phyloP scores from a whole-genome alignment of 495 filamentous ascomycete genomes.

The Penicillium maclennaniae region DNA sequence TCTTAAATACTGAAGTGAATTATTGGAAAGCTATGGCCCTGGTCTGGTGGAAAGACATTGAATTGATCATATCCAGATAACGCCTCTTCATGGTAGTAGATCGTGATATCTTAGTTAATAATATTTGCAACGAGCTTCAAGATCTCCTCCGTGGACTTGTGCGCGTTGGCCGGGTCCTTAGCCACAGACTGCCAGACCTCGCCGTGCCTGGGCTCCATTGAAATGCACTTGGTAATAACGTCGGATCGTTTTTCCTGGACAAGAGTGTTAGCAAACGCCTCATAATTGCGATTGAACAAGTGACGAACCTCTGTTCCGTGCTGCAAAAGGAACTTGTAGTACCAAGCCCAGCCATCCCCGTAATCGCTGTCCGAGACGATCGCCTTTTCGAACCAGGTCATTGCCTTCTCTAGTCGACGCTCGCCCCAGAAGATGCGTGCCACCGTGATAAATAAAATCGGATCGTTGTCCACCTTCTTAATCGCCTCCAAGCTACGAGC shows the following conservation, averaged over 20 bases:
- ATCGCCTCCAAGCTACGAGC: constrained; percentile 88
- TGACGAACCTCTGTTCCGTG: constrained; percentile 71
- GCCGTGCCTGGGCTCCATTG: constrained; percentile 82
- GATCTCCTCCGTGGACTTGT: constrained; percentile 71
- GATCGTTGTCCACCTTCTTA: constrained; percentile 92
- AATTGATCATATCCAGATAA: constrained; percentile 8
- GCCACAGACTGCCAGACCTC: constrained; percentile 85
- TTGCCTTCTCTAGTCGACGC: constrained; percentile 81
- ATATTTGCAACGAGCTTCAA: constrained; percentile 65
- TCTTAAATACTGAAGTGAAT: background rate
- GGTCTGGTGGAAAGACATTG: background rate
- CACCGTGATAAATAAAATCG: constrained; percentile 73
- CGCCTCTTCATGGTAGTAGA: constrained; percentile 13
- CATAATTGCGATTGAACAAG: background rate
- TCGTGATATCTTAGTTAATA: constrained; percentile 20
- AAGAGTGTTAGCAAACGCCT: constrained; percentile 4
- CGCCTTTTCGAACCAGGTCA: constrained; percentile 96
- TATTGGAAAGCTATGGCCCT: background rate
- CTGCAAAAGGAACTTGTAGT: constrained; percentile 85
- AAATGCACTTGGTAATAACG: constrained; percentile 67
- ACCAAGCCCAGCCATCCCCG: constrained; percentile 98
- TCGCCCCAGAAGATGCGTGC: constrained; percentile 75
- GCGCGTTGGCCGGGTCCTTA: constrained; percentile 79
- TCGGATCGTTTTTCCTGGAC: constrained; percentile 76
- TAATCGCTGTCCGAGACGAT: constrained; percentile 77